Evolutionary conservation across 768 basidiomycete species (phyloP), one percentile per base, ranked within the genome.

Genomic region (Suillus subluteus): DNA sequence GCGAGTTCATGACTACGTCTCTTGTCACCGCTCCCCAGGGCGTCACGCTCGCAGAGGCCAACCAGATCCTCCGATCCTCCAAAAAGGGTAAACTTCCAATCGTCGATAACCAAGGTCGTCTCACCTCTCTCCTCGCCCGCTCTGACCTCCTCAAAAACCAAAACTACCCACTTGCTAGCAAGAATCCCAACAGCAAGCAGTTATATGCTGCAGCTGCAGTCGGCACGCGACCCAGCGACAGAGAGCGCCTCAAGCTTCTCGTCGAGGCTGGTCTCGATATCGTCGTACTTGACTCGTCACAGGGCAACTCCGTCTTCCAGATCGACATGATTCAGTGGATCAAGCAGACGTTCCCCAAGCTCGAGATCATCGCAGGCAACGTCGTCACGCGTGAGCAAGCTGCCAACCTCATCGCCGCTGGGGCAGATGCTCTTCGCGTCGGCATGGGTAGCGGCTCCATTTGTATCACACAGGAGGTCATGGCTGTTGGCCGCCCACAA

Each of bases 391-490:
- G 98, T 65, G 96, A 98, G 75, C 98, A 99, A 76, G 97, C 98
- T 1, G 98, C 98, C 18, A 88, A 83, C 30, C 88, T 99, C 67
- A 98, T 99, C 71, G 89, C 86, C 11, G 96, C 95, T 3, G 98
- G 98, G 52, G 98, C 96, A 4, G 98, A 99, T 72, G 97, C 85
- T n/a, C 85, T 99, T 13, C 91, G 95, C 30, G 85, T 99, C 44
- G 98, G 98, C 50, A 99, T 99, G 98, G 98, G 98, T 44, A 94
- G 91, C 9, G 98, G 98, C 11, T 97, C 95, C 6, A 99, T 99
- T 75, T 99, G 98, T 77, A 99, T 99, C 80, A 99, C 98, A 7
- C 98, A 99, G 79, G 98, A 99, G 75, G 92, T 99, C 73, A 99
- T 98, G 94, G 98, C 98, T 12, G 97, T 99, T 62, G 98, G 98